Conservation (phyloP, 176 grass and related monocot genomes). For the Avena atlantica region DNA sequence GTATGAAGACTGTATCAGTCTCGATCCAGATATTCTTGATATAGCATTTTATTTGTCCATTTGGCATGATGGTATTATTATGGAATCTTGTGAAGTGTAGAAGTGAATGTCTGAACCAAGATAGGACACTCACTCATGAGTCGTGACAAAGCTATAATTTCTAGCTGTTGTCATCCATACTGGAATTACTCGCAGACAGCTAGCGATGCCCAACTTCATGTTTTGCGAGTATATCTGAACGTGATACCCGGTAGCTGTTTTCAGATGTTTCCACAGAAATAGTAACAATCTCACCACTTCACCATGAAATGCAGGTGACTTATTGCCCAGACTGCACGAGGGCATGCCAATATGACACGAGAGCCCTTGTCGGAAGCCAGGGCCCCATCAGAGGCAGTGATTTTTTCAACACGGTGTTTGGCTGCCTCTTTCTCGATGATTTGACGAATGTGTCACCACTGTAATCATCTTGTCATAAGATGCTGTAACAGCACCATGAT, state of each 20-base stretch:
- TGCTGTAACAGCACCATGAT: constrained; percentile 32
- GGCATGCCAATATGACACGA: constrained; percentile 85
- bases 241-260: not conserved
- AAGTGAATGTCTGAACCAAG: not conserved
- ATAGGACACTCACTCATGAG: not conserved
- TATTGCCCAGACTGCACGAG: constrained; percentile 93
- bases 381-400: constrained; percentile 56
- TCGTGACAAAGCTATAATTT: not conserved
- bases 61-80: not conserved
- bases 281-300: not conserved
- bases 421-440: constrained; percentile 87
- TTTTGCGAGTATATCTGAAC: not conserved
- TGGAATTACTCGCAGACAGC: not conserved
- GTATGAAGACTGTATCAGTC: not conserved
- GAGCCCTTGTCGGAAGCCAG: constrained; percentile 53
- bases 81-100: not conserved
- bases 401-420: constrained; percentile 88
- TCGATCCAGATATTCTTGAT: constrained; percentile 22
- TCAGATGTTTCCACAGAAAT: not conserved
- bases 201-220: not conserved
- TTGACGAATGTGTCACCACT: constrained; percentile 61
- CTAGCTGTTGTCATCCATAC: not conserved
- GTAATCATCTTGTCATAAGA: constrained; percentile 11
- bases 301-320: constrained; percentile 70
- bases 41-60: constrained; percentile 1